These are phyloP conservation scores for Mariannaea elegans DNA, from an alignment of 2,329 filamentous ascomycete species.

Conservation along the genomic window DNA sequence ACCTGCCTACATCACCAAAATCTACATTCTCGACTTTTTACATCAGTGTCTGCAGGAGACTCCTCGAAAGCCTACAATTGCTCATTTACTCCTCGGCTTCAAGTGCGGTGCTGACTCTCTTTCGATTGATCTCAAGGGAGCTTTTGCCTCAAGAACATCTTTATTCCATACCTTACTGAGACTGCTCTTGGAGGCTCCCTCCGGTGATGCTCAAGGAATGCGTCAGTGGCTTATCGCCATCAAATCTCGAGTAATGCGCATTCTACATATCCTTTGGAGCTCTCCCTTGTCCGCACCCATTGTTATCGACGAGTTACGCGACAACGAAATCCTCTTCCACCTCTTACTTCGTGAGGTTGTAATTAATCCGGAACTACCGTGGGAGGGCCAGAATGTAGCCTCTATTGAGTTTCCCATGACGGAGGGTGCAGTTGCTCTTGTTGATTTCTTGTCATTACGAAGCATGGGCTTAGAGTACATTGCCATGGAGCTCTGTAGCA, in stretches of 20 bases:
- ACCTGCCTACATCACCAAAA: conserved; percentile 81
- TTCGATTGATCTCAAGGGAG: conserved; percentile 71
- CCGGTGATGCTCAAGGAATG: conserved; percentile 68
- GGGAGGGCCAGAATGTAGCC: conserved; percentile 73
- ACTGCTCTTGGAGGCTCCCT: conserved; percentile 75
- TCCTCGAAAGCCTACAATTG: conserved; percentile 82
- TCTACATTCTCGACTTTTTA: conserved; percentile 86
- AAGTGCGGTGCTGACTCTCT: conserved; percentile 77
- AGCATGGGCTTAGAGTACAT: conserved; percentile 85
- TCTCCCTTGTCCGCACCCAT: conserved; percentile 80
- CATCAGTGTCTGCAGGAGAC: conserved; percentile 80
- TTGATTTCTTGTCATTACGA: conserved; percentile 81
- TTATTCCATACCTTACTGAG: conserved; percentile 85
- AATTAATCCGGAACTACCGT: conserved; percentile 74
- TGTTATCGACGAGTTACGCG: conserved; percentile 81
- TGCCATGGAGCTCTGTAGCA: conserved; percentile 82
- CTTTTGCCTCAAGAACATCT: conserved; percentile 77
- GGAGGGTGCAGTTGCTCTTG: conserved; percentile 72
- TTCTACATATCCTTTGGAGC: conserved; percentile 84
- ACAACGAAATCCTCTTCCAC: conserved; percentile 81
- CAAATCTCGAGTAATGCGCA: conserved; percentile 73
- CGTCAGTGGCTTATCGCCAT: conserved; percentile 74
- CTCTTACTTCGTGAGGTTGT: conserved; percentile 76
- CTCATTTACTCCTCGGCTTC: conserved; percentile 91
- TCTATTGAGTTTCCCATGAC: conserved; percentile 74